Conservation (phyloP, 345 rosid species). For the Zanthoxylum bungeanum region DNA sequence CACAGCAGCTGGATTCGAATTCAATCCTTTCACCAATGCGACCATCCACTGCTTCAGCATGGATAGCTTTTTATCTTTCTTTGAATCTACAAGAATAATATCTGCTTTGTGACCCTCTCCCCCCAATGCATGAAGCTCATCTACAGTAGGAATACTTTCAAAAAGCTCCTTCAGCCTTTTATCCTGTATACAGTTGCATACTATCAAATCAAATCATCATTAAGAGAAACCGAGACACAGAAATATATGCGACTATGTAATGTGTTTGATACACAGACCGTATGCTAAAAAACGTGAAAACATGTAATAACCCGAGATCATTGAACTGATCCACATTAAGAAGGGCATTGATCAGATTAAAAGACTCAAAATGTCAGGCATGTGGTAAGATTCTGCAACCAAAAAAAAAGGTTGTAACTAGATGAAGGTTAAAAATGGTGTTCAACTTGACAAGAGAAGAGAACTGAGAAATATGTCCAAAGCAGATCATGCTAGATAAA, state of each 20-base stretch:
- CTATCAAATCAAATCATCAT: conserved; percentile 6
- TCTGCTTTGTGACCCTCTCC: conserved; percentile 73
- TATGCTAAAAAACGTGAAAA: not conserved
- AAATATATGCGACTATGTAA: not conserved
- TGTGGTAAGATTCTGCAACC: not conserved
- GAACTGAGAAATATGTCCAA: not conserved
- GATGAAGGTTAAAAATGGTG: not conserved
- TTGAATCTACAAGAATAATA: conserved; percentile 76
- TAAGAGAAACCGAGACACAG: not conserved
- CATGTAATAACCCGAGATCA: not conserved
- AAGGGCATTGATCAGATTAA: not conserved
- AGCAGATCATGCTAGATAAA: not conserved
- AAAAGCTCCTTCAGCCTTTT: conserved; percentile 76
- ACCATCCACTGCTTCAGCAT: conserved; percentile 80
- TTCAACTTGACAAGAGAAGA: not conserved
- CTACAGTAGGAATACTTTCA: conserved; percentile 70
- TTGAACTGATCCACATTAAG: not conserved
- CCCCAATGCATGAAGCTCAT: conserved; percentile 81
- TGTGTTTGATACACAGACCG: not conserved
- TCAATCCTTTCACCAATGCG: conserved; percentile 77
- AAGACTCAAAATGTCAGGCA: not conserved
- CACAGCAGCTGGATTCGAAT: conserved; percentile 82
- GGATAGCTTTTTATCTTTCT: conserved; percentile 83
- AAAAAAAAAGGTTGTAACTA: not conserved
- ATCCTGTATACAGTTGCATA: conserved; percentile 46